Percentiles rank a stretch among this genome's conserved stretches.
Conservation (phyloP, 1,284 basidiomycete species). For the Ceratobasidium theobromae region DNA sequence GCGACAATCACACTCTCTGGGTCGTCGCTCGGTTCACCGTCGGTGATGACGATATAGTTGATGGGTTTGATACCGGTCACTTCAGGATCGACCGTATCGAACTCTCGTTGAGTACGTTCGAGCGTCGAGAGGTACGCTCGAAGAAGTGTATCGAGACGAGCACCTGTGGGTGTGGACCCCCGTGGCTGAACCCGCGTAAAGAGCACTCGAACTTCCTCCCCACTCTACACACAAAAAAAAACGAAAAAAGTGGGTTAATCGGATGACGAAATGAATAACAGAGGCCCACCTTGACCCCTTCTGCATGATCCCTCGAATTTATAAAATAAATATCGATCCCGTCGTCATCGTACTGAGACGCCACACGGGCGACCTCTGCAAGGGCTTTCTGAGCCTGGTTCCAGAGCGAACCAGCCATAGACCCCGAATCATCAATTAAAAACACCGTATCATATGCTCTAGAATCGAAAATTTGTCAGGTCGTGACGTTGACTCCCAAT, state of each 20-base stretch:
- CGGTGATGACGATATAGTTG: slow-evolving; percentile 63
- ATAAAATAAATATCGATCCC: slow-evolving; percentile 57
- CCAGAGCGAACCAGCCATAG: slow-evolving; percentile 56
- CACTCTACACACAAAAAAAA: not conserved
- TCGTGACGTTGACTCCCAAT: not conserved
- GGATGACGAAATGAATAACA: not conserved
- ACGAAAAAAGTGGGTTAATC: not conserved
- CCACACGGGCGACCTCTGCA: slow-evolving; percentile 48
- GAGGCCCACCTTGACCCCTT: slow-evolving; percentile 18
- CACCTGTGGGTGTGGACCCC: slow-evolving; percentile 54
- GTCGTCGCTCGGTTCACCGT: slow-evolving; percentile 49
- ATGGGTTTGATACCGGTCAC: slow-evolving; percentile 50
- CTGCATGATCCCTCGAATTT: slow-evolving; percentile 41
- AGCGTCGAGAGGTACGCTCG: slow-evolving; percentile 50
- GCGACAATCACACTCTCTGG: slow-evolving; percentile 41
- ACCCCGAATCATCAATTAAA: slow-evolving; percentile 59
- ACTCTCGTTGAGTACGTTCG: slow-evolving; percentile 44
- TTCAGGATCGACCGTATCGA: slow-evolving; percentile 31
- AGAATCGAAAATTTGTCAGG: not conserved
- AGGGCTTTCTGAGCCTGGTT: slow-evolving; percentile 51
- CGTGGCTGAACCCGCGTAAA: slow-evolving; percentile 51
- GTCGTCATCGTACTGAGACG: slow-evolving; percentile 50
- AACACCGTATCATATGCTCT: slow-evolving; percentile 42
- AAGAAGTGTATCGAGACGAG: slow-evolving; percentile 52
- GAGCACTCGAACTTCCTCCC: slow-evolving; percentile 43